Evolutionary conservation across 2,329 filamentous ascomycete species (phyloP).

Genomic region (Myriosclerotinia curreyana): DNA sequence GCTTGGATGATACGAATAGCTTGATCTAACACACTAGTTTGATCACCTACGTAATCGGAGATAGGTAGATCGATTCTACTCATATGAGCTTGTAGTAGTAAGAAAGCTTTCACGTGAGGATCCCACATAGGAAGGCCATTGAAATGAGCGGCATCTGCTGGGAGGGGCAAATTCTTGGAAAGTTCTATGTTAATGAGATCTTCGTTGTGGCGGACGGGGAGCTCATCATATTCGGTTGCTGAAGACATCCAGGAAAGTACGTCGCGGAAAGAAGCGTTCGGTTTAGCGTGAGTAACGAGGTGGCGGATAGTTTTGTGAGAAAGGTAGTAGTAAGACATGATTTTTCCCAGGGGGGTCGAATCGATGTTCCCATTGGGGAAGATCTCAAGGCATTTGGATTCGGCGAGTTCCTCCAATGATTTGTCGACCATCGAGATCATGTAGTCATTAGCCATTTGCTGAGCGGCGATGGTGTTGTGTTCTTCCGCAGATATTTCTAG

Average conservation of each 20-base stretch:
- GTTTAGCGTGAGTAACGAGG: constrained; percentile 72
- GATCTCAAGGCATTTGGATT: constrained; percentile 79
- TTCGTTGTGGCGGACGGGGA: constrained; percentile 96
- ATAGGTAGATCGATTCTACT: constrained; percentile 90
- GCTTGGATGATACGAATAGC: constrained; percentile 96
- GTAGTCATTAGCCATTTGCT: constrained; percentile 85
- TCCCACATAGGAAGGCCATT: constrained; percentile 90
- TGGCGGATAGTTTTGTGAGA: constrained; percentile 92
- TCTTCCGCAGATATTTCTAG: constrained; percentile 90
- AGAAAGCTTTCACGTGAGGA: constrained; percentile 93
- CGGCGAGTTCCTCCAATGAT: constrained; percentile 75
- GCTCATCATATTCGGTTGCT: constrained; percentile 94
- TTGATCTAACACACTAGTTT: constrained; percentile 86
- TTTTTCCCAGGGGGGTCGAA: constrained; percentile 87
- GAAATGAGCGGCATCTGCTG: constrained; percentile 36
- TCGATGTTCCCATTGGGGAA: constrained; percentile 87
- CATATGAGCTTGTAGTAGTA: constrained; percentile 93
- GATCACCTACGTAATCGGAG: constrained; percentile 94
- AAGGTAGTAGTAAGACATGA: constrained; percentile 99
- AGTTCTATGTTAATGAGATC: constrained; percentile 94
- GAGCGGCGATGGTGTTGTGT: constrained; percentile 81
- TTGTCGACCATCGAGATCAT: constrained; percentile 91
- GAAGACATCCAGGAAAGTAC: constrained; percentile 88
- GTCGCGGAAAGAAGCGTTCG: constrained; percentile 73
- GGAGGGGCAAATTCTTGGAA: constrained; percentile 71